Evolutionary conservation across 306 rosid genomes (phyloP).

Genomic region (Carpinus fangiana): DNA sequence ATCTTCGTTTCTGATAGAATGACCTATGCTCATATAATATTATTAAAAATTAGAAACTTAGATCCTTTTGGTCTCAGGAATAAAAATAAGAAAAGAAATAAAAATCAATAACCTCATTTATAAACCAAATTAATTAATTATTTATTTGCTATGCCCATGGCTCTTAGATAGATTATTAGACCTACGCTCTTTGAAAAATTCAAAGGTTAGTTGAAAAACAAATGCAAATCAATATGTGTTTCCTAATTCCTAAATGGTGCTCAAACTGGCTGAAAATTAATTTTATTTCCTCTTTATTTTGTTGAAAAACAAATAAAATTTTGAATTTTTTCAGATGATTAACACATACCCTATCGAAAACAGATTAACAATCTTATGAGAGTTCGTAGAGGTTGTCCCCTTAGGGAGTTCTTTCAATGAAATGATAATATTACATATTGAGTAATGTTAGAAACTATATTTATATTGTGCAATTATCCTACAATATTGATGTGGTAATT

Average conservation of each 20-base stretch:
- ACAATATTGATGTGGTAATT: too few relatives aligned
- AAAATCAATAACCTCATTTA: not conserved
- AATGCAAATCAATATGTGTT: not conserved
- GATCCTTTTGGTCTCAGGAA: too few relatives aligned
- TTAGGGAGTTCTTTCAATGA: too few relatives aligned
- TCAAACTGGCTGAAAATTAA: not conserved
- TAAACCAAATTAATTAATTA: not conserved
- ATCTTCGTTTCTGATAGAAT: too few relatives aligned
- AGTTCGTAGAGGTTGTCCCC: too few relatives aligned
- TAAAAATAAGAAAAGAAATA: too few relatives aligned
- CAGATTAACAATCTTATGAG: not conserved
- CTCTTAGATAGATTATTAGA: not conserved
- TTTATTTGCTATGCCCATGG: not conserved
- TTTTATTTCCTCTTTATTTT: not conserved
- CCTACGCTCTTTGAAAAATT: not conserved
- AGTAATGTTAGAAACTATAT: too few relatives aligned
- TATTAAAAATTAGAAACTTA: too few relatives aligned
- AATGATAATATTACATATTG: too few relatives aligned
- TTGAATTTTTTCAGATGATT: not conserved
- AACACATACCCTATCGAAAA: not conserved
- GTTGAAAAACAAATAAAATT: not conserved
- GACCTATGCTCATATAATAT: too few relatives aligned
- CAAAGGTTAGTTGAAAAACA: not conserved
- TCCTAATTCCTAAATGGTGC: not conserved
- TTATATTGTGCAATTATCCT: too few relatives aligned